Conservation (phyloP, 2,329 filamentous ascomycete genomes). For the Venturia carpophila region DNA sequence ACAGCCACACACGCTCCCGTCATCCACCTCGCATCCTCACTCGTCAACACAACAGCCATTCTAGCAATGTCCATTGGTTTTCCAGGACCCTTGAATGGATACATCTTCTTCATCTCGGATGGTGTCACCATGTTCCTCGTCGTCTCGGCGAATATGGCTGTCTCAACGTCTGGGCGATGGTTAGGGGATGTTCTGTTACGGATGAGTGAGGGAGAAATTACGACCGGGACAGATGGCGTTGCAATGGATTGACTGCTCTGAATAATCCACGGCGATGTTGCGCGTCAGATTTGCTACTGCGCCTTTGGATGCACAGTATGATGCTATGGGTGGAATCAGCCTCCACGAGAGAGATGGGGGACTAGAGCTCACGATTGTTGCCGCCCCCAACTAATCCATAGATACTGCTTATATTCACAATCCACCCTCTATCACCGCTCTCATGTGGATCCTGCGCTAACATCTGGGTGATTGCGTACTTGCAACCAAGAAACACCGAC, state of each 20-base stretch:
- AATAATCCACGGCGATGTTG: conserved; percentile 44
- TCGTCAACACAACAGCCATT: conserved; percentile 20
- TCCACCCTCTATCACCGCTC: conserved; percentile 41
- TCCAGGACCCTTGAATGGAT: conserved; percentile 20
- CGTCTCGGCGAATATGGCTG: not conserved
- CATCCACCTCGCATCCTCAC: conserved; percentile 20
- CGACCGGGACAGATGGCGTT: conserved; percentile 50
- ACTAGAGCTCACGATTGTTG: not conserved
- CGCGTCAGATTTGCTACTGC: conserved; percentile 37
- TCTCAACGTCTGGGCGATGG: not conserved
- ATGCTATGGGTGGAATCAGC: not conserved
- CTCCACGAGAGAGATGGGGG: too few species aligned
- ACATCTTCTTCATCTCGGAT: conserved; percentile 9
- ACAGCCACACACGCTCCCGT: conserved; percentile 18
- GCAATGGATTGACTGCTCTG: conserved; percentile 40
- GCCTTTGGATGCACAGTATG: conserved; percentile 15
- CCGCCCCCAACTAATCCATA: conserved; percentile 26
- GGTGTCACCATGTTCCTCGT: not conserved
- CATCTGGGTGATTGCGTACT: conserved; percentile 44
- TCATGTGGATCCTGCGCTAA: conserved; percentile 37
- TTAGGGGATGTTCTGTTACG: not conserved
- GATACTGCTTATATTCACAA: conserved; percentile 43
- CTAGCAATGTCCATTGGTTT: conserved; percentile 19
- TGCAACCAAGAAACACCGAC: conserved; percentile 38
- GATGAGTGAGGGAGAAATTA: conserved; percentile 23